Percentiles rank a stretch among this genome's conserved stretches.
Conservation (phyloP, 495 filamentous ascomycete species). For the Penicillium silybi region DNA sequence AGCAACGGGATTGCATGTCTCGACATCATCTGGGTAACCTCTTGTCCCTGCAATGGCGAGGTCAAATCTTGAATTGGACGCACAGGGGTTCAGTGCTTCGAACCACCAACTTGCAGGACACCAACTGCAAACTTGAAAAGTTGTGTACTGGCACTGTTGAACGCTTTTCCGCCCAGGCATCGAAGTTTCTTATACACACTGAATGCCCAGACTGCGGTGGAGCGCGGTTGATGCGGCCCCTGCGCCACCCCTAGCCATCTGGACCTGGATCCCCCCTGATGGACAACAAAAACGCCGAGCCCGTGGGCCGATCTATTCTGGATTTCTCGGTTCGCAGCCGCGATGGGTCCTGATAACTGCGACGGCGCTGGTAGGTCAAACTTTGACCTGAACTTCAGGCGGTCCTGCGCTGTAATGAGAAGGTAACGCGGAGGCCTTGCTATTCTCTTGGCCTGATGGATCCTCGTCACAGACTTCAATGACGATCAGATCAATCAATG, state of each 20-base stretch:
- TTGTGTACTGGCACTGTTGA: neutral
- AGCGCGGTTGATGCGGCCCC: no score
- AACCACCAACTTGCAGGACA: neutral
- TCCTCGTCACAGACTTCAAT: neutral
- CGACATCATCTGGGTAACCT: constrained; percentile 14
- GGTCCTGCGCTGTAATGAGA: neutral
- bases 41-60: neutral
- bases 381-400: neutral
- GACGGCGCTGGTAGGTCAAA: constrained; percentile 18
- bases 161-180: constrained; percentile 19
- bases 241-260: neutral
- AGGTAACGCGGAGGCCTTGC: constrained; percentile 9
- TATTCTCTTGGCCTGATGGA: constrained; percentile 14
- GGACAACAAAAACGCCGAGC: constrained; percentile 11
- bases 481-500: constrained; percentile 2
- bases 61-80: neutral
- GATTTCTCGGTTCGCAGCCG: constrained; percentile 6
- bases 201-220: constrained; percentile 1
- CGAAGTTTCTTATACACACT: constrained; percentile 13
- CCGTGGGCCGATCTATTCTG: constrained; percentile 13
- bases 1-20: constrained; percentile 8
- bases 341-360: constrained; percentile 17
- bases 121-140: neutral
- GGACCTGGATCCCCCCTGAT: neutral
- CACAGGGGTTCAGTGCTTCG: neutral